phyloP scores from a whole-genome alignment of 345 rosid genomes.

The Litchi chinensis region DNA sequence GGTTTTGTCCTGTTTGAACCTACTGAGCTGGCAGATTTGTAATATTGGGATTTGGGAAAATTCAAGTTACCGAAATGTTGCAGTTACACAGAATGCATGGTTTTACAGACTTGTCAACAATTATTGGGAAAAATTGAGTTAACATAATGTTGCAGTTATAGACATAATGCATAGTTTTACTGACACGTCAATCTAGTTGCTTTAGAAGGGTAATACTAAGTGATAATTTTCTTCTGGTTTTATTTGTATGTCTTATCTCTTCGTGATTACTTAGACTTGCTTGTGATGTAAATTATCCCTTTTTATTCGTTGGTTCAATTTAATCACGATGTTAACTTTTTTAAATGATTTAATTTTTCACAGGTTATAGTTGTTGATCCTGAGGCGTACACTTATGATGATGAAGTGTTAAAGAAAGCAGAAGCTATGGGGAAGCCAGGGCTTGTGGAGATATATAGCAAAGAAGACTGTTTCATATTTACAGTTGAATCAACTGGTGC shows the following conservation, averaged over 20 bases:
- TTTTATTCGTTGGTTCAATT: neutral
- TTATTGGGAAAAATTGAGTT: neutral
- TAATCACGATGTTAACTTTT: neutral
- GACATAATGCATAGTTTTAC: too few species aligned
- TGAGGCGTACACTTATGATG: slow-evolving; percentile 91
- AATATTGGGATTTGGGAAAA: neutral
- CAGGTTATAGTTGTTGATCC: slow-evolving; percentile 84
- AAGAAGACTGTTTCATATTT: slow-evolving; percentile 86
- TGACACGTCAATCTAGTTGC: neutral
- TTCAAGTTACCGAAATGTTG: neutral
- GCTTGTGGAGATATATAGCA: slow-evolving; percentile 78
- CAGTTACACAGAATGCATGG: neutral
- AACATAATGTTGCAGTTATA: too few species aligned
- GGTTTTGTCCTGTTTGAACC: neutral
- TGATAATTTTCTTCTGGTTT: neutral
- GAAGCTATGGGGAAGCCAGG: slow-evolving; percentile 95
- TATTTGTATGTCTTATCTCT: neutral
- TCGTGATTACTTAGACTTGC: neutral
- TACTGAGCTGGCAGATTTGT: neutral
- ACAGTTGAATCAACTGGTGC: slow-evolving; percentile 96
- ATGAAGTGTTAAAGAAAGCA: slow-evolving; percentile 87
- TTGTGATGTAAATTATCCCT: neutral
- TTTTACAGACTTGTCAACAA: neutral
- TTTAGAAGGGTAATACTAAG: neutral
- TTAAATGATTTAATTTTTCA: neutral